Evolutionary conservation across 345 rosid genomes (phyloP), one percentile per base, ranked within the genome.

Genomic region (Populus deltoides): DNA sequence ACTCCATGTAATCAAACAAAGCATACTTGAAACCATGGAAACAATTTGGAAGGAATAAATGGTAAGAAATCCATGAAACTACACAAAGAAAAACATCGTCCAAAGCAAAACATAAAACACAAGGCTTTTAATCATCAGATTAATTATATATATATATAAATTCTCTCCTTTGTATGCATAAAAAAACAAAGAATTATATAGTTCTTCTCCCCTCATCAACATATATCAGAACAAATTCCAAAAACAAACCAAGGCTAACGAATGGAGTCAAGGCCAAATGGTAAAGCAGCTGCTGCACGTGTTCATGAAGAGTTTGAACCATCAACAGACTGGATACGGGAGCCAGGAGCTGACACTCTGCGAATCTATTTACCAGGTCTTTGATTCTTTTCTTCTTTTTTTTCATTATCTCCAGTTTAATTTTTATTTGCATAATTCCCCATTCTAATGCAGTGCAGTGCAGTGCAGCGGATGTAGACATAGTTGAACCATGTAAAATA

Each of bases 361-460:
- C 31, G 65, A 39, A 72, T 85, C 41, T n/a, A 71, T 68, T 75
- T 90, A 33, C 86, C 90, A 67, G 92, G 94, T 90, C 16, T 39
- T 35, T 27, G 27, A 22, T 45, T 8, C 55, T 41, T n/a, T 59
- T 25, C 27, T 45, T 8, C 55, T 41, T n/a, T 53, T 39, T 47
- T 62, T n/a, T 22, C 13, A 22, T 57, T 3, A 7, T n/a, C 13
- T 22, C 27, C 27, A 8, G 62, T 57, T 57, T 57, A 10, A 43
- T 11, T 43, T 0, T 43, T 43, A 43, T 53, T 20, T 18, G 2
- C 24, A 20, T 53, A 3, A 11, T 53, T 20, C 3, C 10, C n/a
- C 8, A 18, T 53, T 33, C 36, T 33, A 33, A 33, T 33, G 36
- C 35, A 33, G 35, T 33, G 33, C 35, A 33, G 35, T 33, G 33